Base-by-base conservation (phyloP, 2,329 filamentous ascomycete genomes). In the Blastomyces parvus region DNA sequence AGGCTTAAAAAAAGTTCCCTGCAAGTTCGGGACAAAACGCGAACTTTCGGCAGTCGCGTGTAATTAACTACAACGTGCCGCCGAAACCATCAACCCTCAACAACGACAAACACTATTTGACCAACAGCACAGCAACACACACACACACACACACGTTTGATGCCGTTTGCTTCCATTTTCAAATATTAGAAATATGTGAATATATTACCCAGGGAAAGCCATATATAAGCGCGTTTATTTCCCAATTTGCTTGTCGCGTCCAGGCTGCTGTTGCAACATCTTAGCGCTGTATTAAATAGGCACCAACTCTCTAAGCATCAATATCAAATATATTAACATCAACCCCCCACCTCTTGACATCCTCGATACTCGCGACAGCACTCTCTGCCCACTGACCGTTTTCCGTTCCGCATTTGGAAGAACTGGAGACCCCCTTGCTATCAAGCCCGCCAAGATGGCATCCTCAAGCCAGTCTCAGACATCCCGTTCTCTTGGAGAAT, bases 401-500 rank as follows among this genome's bases (percentile, higher is more conserved):
- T 11, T 46, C 22, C 22, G 13, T 8, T 46, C 40, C 42, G 13
- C 13, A 27, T 58, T 27, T 58, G 22, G 38, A 38, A 22, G 11
- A 19, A 25, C 22, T 42, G 38, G 33, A 17, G 14, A 25, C 17
- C 4, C 4, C 30, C 33, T 38, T 40, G 38, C 36, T 22, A 48
- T 30, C 55, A 22, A 40, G 13, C n/a, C 33, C n/a, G 19, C 38
- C 40, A 33, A 44, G 14, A 59, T 59, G 57, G 3, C 57, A 30
- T 46, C 59, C 33, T 53, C 59, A 27, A 61, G 50, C 22, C 60
- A 40, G 22, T 36, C 60, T 14, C 30, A 19, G 13, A 40, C 19
- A 30, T 38, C 48, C 5, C 38, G 30, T 5, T 46, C 17, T 4
- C 60, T 62, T 19, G 60, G 60, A 30, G 60, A 55, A 53, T 62